Evolutionary conservation across 2,329 filamentous ascomycete species (phyloP).

Genomic region (Clarireedia paspali): DNA sequence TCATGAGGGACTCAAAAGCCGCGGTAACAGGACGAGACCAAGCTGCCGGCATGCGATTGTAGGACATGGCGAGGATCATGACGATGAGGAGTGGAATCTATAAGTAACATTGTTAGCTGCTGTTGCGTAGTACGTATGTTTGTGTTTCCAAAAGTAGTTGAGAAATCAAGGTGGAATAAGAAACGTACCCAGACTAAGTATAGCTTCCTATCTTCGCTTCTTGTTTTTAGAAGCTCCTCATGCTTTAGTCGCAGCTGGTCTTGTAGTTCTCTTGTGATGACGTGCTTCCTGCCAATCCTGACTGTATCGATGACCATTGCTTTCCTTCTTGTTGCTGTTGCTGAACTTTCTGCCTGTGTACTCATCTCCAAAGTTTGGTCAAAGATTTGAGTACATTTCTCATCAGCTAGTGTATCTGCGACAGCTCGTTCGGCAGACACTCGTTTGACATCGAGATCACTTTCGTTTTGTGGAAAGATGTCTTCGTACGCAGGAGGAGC

Average conservation of each 20-base stretch:
- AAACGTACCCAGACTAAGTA: conserved; percentile 59
- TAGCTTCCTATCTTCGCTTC: conserved; percentile 56
- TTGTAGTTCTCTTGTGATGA: conserved; percentile 58
- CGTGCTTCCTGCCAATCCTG: conserved; percentile 54
- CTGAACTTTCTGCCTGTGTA: conserved; percentile 21
- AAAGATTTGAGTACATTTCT: conserved; percentile 47
- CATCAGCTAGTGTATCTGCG: conserved; percentile 50
- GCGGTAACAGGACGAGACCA: conserved; percentile 16
- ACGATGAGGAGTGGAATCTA: conserved; percentile 44
- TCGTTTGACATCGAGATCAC: conserved; percentile 46
- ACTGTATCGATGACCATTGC: conserved; percentile 35
- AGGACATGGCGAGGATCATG: conserved; percentile 43
- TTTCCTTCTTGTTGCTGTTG: conserved; percentile 34
- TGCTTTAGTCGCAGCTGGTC: conserved; percentile 54
- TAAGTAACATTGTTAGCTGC: not conserved
- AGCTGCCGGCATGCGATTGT: conserved; percentile 43
- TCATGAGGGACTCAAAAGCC: conserved; percentile 17
- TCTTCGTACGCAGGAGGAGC: conserved; percentile 73
- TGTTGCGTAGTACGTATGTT: not conserved
- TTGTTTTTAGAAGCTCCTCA: conserved; percentile 53
- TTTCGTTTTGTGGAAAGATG: conserved; percentile 50
- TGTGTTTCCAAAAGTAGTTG: not conserved
- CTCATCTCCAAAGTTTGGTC: conserved; percentile 33
- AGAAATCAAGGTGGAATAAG: not conserved
- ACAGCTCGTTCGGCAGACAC: conserved; percentile 50